phyloP scores from a whole-genome alignment of 805 yeast genomes.

The Pichia insulana region DNA sequence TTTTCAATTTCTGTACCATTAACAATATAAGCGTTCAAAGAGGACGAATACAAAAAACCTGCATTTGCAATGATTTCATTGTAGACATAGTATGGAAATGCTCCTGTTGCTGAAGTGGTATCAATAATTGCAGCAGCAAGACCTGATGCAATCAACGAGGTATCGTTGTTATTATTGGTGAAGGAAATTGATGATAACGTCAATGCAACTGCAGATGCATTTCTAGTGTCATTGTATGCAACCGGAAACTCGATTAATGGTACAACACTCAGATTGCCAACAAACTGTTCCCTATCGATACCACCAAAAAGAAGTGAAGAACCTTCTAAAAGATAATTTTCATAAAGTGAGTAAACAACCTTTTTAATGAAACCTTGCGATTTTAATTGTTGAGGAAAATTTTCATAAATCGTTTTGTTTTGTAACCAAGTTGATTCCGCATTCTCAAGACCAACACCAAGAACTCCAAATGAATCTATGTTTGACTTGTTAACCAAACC shows the following conservation, averaged over 20 bases:
- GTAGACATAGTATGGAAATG: slow-evolving; percentile 31
- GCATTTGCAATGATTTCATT: slow-evolving; percentile 22
- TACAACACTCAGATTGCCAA: slow-evolving; percentile 28
- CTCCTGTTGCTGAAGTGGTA: slow-evolving; percentile 44
- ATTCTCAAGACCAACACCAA: slow-evolving; percentile 58
- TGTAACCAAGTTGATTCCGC: slow-evolving; percentile 44
- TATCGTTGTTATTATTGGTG: slow-evolving; percentile 8
- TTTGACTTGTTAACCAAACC: slow-evolving; percentile 58
- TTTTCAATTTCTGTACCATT: slow-evolving; percentile 28
- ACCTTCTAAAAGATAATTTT: slow-evolving; percentile 30
- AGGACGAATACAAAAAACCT: slow-evolving; percentile 33
- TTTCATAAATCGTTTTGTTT: slow-evolving; percentile 33
- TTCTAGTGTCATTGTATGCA: slow-evolving; percentile 19
- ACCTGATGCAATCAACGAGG: slow-evolving; percentile 13
- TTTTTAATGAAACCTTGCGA: slow-evolving; percentile 44
- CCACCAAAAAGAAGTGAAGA: slow-evolving; percentile 53
- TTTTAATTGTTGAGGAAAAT: slow-evolving; percentile 53
- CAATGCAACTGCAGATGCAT: slow-evolving; percentile 38
- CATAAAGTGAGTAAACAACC: slow-evolving; percentile 48
- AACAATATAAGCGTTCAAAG: slow-evolving; percentile 36
- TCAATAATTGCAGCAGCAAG: slow-evolving; percentile 36
- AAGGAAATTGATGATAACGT: slow-evolving; percentile 33
- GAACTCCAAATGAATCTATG: slow-evolving; percentile 47
- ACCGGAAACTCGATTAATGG: slow-evolving; percentile 13
- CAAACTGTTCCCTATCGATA: slow-evolving; percentile 48